A percentile compares a stretch with the other conserved stretches of the same genome.
Conservation (phyloP, 2,329 filamentous ascomycete species). For the Raffaelea deltoideospora region DNA sequence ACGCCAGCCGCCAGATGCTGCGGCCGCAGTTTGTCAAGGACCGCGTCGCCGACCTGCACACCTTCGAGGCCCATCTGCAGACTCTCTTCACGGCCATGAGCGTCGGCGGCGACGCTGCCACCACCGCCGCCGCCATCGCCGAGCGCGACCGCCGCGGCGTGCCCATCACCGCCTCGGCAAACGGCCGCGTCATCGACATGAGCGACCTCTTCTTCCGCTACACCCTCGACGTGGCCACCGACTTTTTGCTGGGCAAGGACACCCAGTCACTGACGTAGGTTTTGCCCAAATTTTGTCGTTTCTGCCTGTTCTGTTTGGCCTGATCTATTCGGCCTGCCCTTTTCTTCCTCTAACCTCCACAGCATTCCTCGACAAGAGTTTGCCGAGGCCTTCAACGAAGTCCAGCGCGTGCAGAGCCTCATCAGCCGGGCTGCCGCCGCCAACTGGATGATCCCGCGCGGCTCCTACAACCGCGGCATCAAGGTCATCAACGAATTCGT, state of each 20-base stretch:
- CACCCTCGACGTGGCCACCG: slow-evolving; percentile 72
- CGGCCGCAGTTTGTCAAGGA: slow-evolving; percentile 78
- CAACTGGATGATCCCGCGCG: slow-evolving; percentile 45
- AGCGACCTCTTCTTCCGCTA: slow-evolving; percentile 70
- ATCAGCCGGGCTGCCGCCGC: slow-evolving; percentile 51
- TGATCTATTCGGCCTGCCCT: neutral
- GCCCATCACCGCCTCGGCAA: slow-evolving; percentile 41
- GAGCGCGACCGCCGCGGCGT: too few species aligned
- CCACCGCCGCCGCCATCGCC: slow-evolving; percentile 39
- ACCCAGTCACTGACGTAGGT: slow-evolving; percentile 45
- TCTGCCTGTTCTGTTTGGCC: neutral
- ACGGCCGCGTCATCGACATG: slow-evolving; percentile 52
- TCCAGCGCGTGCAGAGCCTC: slow-evolving; percentile 59
- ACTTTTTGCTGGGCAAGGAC: slow-evolving; percentile 70
- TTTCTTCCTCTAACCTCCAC: neutral
- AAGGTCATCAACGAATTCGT: slow-evolving; percentile 62
- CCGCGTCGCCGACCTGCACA: slow-evolving; percentile 65
- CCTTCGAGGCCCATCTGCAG: slow-evolving; percentile 67
- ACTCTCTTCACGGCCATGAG: slow-evolving; percentile 55
- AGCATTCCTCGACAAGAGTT: slow-evolving; percentile 50
- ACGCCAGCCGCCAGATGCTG: slow-evolving; percentile 64
- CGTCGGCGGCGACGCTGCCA: slow-evolving; percentile 39
- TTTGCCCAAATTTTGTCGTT: neutral
- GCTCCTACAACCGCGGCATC: slow-evolving; percentile 47
- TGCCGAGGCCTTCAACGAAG: slow-evolving; percentile 66